Evolutionary conservation across 2,329 filamentous ascomycete genomes (phyloP), one percentile per base, ranked within the genome.

Genomic region (Xylariaceae sp.): DNA sequence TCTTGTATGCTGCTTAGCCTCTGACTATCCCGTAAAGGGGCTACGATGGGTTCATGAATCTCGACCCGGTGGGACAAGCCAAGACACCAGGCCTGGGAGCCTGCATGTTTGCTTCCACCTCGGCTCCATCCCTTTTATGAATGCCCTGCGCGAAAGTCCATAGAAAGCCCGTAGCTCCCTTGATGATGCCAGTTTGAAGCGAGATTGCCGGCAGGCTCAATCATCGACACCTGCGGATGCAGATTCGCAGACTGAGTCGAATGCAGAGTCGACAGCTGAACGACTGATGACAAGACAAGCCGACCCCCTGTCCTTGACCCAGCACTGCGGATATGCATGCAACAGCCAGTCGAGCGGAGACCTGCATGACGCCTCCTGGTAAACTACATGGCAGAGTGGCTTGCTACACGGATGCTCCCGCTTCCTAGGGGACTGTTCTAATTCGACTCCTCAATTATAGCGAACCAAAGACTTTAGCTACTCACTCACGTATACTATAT

Each of bases 81-180:
- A 51, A 57, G 60, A 59, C 57, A 67, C 47, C 49, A 61, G 55
- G 59, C 51, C 50, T 56, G 65, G 63, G 51, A 60, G 52, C 60
- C 59, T 62, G 56, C 60, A 66, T 68, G 63, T 66, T 69, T 67
- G 62, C 56, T 53, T 59, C 55, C 52, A 50, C 51, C 50, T 57
- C 52, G 59, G 62, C 52, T 57, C 59, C 59, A 62, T 59, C 54
- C 51, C 58, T 59, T 51, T 47, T 37, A 53, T 58, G 7, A 54
- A 30, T 47, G 30, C 44, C 62, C 39, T 45, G 49, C 44, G 55
- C 15, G 49, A 60, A 44, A 34, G n/a, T 37, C 37, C 23, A 55
- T 51, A 58, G 34, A 53, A 15, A 15, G 18, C 37, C 61, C 53
- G 54, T 35, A 47, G 10, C 39, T 37, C 23, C 18, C 53, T 57